Evolutionary conservation across 257 asterid species (phyloP), one percentile per base, ranked within the genome.

Genomic region (Datura wrightii): DNA sequence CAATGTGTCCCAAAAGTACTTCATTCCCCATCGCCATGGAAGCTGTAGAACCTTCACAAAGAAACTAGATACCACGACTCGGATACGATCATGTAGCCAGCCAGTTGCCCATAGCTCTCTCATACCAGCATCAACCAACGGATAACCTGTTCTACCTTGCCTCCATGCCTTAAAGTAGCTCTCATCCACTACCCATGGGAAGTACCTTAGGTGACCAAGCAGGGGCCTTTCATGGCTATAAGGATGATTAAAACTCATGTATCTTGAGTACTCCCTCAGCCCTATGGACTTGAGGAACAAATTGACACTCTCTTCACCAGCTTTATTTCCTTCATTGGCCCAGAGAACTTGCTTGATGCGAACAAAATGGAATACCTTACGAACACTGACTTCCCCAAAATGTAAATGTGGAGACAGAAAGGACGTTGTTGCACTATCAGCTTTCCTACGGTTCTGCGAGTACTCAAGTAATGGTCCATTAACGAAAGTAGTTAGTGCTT

Each of bases 21-120:
- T 96, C 99, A 96, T 93, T 24, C 99, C 97, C 99, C 98, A 96
- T 85, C 97, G 91, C 98, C 98, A 96, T 5, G 99, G 98, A 78
- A 96, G 93, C 90, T 93, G 98, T 88, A 96, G 88, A 87, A 96
- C 96, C 89, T 96, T 96, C 24, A 96, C 99, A 86, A 94, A 96
- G 93, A 96, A 96, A 84, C 99, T 96, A 2, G 99, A 88, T 39
- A 96, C 99, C 4, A 96, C 98, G 11, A 93, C 97, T 5, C 99
- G 89, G 85, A 96, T 96, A 89, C 98, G 79, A 84, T 96, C 98
- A 60, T 96, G 98, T 39, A 96, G 90, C 98, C 99, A 96, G 13
- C 98, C 98, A 8, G 98, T 92, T 63, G 99, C 99, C 99, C 99
- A 94, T 2, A 96, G 89, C 88, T 96, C 98, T 86, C 98, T 90